Evolutionary conservation across 768 basidiomycete species (phyloP).

Genomic region (Hysterangium stoloniferum): DNA sequence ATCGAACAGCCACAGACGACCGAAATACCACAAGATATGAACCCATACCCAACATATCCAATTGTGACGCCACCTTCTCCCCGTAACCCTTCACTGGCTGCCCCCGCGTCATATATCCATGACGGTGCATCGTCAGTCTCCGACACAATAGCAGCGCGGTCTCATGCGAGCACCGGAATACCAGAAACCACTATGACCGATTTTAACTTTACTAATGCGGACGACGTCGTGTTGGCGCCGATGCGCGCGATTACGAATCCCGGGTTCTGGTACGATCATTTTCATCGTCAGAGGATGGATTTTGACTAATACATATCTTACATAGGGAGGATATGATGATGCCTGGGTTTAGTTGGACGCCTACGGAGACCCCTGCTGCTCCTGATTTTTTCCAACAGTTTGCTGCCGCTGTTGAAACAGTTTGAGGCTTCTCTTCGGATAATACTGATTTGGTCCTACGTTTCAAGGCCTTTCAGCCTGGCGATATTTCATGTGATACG

Average conservation of each 20-base stretch:
- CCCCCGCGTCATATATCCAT: background rate
- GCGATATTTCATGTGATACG: no score
- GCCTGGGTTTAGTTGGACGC: slow-evolving; percentile 10
- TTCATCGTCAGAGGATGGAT: background rate
- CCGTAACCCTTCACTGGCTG: no score
- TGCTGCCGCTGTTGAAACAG: no score
- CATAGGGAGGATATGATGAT: slow-evolving; percentile 11
- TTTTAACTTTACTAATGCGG: background rate
- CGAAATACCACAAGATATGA: background rate
- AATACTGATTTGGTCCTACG: no score
- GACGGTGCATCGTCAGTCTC: slow-evolving; percentile 5
- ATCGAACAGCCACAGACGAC: background rate
- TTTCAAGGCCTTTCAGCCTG: no score
- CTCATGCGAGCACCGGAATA: slow-evolving; percentile 1
- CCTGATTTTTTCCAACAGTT: no score
- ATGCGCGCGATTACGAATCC: slow-evolving; percentile 11
- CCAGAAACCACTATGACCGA: slow-evolving; percentile 2
- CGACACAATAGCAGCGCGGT: background rate
- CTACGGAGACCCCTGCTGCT: background rate
- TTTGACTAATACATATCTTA: background rate
- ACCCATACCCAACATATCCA: background rate
- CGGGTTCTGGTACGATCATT: slow-evolving; percentile 5
- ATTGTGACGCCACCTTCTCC: slow-evolving; percentile 2
- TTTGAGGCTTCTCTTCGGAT: no score
- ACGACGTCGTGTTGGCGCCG: slow-evolving; percentile 6